Evolutionary conservation across 176 grass and related monocot species (phyloP), one percentile per base, ranked within the genome.

Genomic region (Oryza nivara): DNA sequence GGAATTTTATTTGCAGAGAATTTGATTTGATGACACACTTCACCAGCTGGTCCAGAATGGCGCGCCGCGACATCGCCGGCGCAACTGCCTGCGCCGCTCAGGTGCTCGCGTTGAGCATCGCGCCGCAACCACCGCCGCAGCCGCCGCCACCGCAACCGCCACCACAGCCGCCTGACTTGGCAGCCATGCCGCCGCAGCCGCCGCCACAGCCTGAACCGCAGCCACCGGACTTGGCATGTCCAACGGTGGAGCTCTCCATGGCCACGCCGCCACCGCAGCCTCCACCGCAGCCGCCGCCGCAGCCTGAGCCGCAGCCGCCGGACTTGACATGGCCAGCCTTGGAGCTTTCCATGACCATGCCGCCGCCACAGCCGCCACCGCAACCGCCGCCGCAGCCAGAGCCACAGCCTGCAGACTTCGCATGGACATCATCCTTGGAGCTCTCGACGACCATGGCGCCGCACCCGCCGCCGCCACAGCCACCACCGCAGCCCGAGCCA

Each of bases 211-310:
- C 81, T 2, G 60, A 72, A 0, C 85, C 81, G 9, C 84, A 76
- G 0, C 72, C 63, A 0, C 84, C 74, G 3, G 70, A 73, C 71
- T 74, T 85, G 11, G 4, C 34, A 1, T 22, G 6, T 16, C 40
- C 16, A 4, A 1, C 34, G 2, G 48, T 84, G 28, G 44, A 54
- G 44, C 68, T 10, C 30, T 77, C 75, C 3, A 52, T 22, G 23
- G 16, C 67, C 45, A 70, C 28, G 63, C 4, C 2, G 14, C 73
- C 26, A 13, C 73, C 5, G 6, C 70, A 51, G 16, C 45, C 63
- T 3, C 90, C 74, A 6, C 90, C 80, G 0, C 86, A 79, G 1
- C 54, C 75, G 25, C 89, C 85, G 3, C 38, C 85, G 3, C 89
- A 86, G 0, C 86, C 30, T 32, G 30, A 32, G 30, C 30, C 30